phyloP scores from a whole-genome alignment of 2,329 filamentous ascomycete species.

The Fusarium decemcellulare region DNA sequence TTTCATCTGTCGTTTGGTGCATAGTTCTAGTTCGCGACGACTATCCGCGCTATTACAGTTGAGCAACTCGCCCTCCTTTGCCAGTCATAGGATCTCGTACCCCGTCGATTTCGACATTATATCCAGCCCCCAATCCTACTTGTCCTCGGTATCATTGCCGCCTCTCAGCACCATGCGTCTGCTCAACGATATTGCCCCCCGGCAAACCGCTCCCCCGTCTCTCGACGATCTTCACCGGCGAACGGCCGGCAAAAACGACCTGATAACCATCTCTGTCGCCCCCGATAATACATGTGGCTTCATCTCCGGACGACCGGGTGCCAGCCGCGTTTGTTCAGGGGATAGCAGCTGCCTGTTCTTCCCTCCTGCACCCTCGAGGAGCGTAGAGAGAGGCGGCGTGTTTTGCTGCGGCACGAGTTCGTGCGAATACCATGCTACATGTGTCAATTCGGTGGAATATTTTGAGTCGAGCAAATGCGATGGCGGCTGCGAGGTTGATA shows the following conservation, averaged over 20 bases:
- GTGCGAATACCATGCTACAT: slow-evolving; percentile 17
- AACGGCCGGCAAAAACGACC: neutral
- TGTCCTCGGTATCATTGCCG: no score
- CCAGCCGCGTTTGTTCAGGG: slow-evolving; percentile 12
- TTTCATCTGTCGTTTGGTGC: no score
- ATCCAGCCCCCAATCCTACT: no score
- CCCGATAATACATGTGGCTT: slow-evolving; percentile 25
- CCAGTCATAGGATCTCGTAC: no score
- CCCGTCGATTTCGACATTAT: no score
- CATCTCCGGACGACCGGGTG: slow-evolving; percentile 23
- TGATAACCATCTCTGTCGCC: slow-evolving; percentile 1
- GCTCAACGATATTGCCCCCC: slow-evolving; percentile 3
- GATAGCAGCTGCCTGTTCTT: slow-evolving; percentile 13
- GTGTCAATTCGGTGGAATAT: slow-evolving; percentile 29
- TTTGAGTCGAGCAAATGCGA: slow-evolving; percentile 24
- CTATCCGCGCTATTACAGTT: no score
- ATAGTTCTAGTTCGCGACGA: no score
- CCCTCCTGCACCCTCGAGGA: neutral
- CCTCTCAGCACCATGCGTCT: slow-evolving; percentile 8
- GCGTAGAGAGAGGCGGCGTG: slow-evolving; percentile 3
- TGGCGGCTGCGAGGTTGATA: slow-evolving; percentile 29
- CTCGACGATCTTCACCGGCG: slow-evolving; percentile 11
- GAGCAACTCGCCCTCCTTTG: no score
- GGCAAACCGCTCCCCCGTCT: slow-evolving; percentile 20
- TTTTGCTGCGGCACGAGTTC: slow-evolving; percentile 14